Evolutionary conservation across 2,329 filamentous ascomycete species (phyloP).

Genomic region (Fusarium nisikadoi): DNA sequence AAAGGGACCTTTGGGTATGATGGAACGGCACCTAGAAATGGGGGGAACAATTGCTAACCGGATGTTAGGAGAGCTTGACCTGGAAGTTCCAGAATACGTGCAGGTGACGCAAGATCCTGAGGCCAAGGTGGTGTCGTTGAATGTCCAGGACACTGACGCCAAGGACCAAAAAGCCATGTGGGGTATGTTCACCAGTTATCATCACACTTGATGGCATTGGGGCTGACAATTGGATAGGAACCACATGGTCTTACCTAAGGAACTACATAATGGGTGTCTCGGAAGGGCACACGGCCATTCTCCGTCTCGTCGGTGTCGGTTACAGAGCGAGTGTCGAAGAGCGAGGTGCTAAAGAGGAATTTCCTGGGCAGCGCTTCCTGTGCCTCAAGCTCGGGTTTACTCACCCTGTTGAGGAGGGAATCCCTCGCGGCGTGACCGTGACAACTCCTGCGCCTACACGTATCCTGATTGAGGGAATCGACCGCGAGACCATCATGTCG

Average conservation of each 20-base stretch:
- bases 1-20: constrained; percentile 80
- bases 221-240: constrained; percentile 66
- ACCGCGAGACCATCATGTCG: constrained; percentile 87
- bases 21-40: neutral
- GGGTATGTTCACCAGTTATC: constrained; percentile 66
- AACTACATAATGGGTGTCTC: constrained; percentile 94
- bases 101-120: constrained; percentile 74
- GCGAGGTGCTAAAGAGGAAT: constrained; percentile 78
- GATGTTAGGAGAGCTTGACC: constrained; percentile 74
- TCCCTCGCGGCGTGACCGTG: constrained; percentile 85
- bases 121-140: constrained; percentile 72
- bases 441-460: constrained; percentile 91
- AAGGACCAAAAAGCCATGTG: constrained; percentile 93
- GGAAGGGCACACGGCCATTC: constrained; percentile 93
- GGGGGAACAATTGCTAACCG: constrained; percentile 26
- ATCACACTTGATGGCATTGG: neutral
- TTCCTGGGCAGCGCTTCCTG: constrained; percentile 86
- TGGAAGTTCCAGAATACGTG: constrained; percentile 84
- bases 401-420: constrained; percentile 89
- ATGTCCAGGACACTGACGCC: constrained; percentile 73
- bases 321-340: constrained; percentile 91
- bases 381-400: constrained; percentile 96
- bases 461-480: constrained; percentile 86
- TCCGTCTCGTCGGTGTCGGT: constrained; percentile 93
- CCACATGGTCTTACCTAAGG: constrained; percentile 87